A percentile compares a stretch with the other conserved stretches of the same genome.
phyloP scores from a whole-genome alignment of 768 basidiomycete genomes.

The Candolleomyces aberdarensis region DNA sequence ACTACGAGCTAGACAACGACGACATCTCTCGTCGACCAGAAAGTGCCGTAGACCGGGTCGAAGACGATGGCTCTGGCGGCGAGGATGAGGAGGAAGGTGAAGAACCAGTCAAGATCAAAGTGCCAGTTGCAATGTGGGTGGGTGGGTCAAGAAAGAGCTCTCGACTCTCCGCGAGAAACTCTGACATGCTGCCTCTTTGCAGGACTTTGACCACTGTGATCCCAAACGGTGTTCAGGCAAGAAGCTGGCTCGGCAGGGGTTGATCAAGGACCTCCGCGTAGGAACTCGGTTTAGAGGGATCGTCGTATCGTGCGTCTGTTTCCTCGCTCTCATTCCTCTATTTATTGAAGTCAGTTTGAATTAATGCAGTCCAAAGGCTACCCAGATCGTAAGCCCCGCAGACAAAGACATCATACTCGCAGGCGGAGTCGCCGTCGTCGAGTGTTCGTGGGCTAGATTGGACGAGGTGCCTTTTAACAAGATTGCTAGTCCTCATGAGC shows the following conservation, averaged over 20 bases:
- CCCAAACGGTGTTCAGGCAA: constrained; percentile 82
- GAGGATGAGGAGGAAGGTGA: constrained; percentile 22
- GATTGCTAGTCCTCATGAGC: constrained; percentile 68
- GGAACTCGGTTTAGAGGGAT: constrained; percentile 88
- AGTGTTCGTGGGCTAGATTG: constrained; percentile 96
- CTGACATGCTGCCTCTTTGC: background rate
- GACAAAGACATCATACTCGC: constrained; percentile 77
- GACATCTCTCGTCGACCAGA: constrained; percentile 47
- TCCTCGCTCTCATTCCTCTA: constrained; percentile 1
- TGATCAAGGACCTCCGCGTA: constrained; percentile 81
- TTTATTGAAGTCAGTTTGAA: background rate
- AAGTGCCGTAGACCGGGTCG: constrained; percentile 51
- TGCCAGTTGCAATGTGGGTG: constrained; percentile 97
- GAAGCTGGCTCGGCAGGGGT: constrained; percentile 79
- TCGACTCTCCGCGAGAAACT: too few species aligned
- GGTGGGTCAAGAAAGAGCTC: too few species aligned
- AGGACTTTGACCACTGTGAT: constrained; percentile 99
- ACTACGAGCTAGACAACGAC: constrained; percentile 10
- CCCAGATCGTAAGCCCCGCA: constrained; percentile 70
- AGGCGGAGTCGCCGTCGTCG: constrained; percentile 91
- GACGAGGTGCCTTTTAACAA: constrained; percentile 87
- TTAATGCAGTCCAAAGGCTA: constrained; percentile 57
- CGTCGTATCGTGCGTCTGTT: constrained; percentile 79
- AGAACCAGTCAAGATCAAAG: constrained; percentile 37
- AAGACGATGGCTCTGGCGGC: constrained; percentile 33